Evolutionary conservation across 441 rosid species (phyloP).

Genomic region (Gossypium trilobum): DNA sequence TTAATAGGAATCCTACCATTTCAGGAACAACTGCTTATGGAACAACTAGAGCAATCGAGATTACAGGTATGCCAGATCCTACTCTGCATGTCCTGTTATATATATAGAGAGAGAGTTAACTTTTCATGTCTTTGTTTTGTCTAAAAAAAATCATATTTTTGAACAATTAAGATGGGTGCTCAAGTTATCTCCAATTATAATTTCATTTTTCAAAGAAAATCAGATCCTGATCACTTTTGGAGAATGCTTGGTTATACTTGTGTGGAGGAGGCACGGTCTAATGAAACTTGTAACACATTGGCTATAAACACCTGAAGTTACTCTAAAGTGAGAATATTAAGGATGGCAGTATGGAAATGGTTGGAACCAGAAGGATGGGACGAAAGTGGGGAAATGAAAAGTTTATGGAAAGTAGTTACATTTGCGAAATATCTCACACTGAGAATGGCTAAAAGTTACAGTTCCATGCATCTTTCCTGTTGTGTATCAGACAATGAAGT

Average conservation of each 20-base stretch:
- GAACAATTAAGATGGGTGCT: neutral
- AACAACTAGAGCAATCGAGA: conserved; percentile 71
- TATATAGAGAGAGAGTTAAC: too few species aligned
- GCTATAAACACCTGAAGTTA: neutral
- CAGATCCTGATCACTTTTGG: neutral
- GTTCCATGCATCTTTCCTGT: conserved; percentile 1
- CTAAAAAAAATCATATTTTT: neutral
- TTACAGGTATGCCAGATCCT: conserved; percentile 36
- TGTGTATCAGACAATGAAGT: neutral
- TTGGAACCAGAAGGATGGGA: neutral
- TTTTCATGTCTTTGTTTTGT: conserved; percentile 9
- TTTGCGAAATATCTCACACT: neutral
- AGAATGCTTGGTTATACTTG: neutral
- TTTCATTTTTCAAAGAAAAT: conserved; percentile 1
- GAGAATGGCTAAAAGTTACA: neutral
- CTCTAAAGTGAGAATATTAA: neutral
- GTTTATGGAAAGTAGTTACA: neutral
- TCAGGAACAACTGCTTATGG: conserved; percentile 63
- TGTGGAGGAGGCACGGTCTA: neutral
- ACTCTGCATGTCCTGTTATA: neutral
- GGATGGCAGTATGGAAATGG: neutral
- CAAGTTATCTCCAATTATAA: neutral
- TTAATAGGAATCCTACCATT: conserved; percentile 21
- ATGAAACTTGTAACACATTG: neutral
- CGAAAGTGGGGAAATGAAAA: neutral